Conservation (phyloP, 108 stramenopile genomes). For the Phaeodactylum tricornutum region DNA sequence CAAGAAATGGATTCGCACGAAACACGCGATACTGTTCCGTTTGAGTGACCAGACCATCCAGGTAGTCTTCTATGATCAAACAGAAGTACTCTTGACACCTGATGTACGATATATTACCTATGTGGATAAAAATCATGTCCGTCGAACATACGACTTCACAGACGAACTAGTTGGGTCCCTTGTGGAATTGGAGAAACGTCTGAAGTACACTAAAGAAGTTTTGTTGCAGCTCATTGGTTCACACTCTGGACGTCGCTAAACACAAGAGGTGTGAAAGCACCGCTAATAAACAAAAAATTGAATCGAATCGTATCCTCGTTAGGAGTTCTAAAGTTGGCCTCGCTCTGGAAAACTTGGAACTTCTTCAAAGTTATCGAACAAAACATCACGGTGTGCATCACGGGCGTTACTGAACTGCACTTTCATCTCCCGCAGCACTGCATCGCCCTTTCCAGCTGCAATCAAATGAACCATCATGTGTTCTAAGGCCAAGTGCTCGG, state of each 20-base stretch:
- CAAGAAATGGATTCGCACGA: slow-evolving; percentile 97
- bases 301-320: too few relatives aligned
- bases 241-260: too few relatives aligned
- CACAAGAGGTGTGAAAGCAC: too few relatives aligned
- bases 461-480: slow-evolving; percentile 72
- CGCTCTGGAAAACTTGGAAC: slow-evolving; percentile 70
- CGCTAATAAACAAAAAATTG: too few relatives aligned
- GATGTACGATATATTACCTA: slow-evolving; percentile 78
- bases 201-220: slow-evolving; percentile 91
- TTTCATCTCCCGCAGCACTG: slow-evolving; percentile 79
- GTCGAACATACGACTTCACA: slow-evolving; percentile 53
- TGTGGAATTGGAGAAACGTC: slow-evolving; percentile 76
- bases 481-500: slow-evolving; percentile 83
- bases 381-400: slow-evolving; percentile 71
- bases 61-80: slow-evolving; percentile 91
- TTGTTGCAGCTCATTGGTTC: slow-evolving; percentile 84
- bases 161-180: slow-evolving; percentile 58
- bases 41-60: slow-evolving; percentile 94
- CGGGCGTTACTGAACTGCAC: slow-evolving; percentile 70
- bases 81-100: slow-evolving; percentile 83
- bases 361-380: slow-evolving; percentile 69
- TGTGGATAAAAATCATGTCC: slow-evolving; percentile 77
- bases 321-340: slow-evolving; percentile 45
- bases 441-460: slow-evolving; percentile 71
- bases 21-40: slow-evolving; percentile 95